phyloP scores from a whole-genome alignment of 2,329 filamentous ascomycete genomes.

The Gnomoniopsis smithogilvyi region DNA sequence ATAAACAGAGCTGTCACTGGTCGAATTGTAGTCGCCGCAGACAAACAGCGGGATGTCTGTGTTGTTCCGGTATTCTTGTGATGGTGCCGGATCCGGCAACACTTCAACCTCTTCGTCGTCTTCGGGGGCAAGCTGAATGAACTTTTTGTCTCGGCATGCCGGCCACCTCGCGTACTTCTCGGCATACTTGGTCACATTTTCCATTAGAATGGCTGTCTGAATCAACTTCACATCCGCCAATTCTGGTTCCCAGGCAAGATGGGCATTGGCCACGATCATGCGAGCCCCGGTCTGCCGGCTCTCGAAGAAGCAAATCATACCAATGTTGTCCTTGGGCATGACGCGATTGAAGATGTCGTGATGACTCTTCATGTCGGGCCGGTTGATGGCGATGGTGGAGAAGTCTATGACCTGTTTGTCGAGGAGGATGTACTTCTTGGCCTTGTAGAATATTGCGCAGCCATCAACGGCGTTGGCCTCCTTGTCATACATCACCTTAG shows the following conservation, averaged over 20 bases:
- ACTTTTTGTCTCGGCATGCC: conserved; percentile 76
- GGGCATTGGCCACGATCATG: conserved; percentile 88
- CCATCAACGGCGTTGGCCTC: conserved; percentile 90
- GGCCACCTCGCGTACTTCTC: conserved; percentile 81
- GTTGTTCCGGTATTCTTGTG: conserved; percentile 80
- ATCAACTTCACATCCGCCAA: conserved; percentile 94
- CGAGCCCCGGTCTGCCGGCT: conserved; percentile 87
- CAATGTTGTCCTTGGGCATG: conserved; percentile 98
- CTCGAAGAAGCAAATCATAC: conserved; percentile 86
- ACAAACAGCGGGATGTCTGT: conserved; percentile 88
- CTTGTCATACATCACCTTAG: conserved; percentile 87
- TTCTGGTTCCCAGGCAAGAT: conserved; percentile 91
- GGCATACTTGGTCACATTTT: conserved; percentile 80
- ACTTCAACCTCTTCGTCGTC: conserved; percentile 50
- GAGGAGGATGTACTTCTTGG: conserved; percentile 86
- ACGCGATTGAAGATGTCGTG: conserved; percentile 98
- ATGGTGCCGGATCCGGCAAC: conserved; percentile 68
- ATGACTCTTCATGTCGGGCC: conserved; percentile 95
- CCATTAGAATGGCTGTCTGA: conserved; percentile 93
- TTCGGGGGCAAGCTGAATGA: conserved; percentile 43
- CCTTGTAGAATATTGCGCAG: conserved; percentile 95
- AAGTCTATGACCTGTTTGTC: conserved; percentile 96
- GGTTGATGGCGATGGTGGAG: conserved; percentile 84
- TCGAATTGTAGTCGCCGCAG: conserved; percentile 96
- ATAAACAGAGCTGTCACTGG: conserved; percentile 82